Percentiles rank a stretch among this genome's conserved stretches.
phyloP scores from a whole-genome alignment of 2,329 filamentous ascomycete genomes.

The Aspergillus ruber region DNA sequence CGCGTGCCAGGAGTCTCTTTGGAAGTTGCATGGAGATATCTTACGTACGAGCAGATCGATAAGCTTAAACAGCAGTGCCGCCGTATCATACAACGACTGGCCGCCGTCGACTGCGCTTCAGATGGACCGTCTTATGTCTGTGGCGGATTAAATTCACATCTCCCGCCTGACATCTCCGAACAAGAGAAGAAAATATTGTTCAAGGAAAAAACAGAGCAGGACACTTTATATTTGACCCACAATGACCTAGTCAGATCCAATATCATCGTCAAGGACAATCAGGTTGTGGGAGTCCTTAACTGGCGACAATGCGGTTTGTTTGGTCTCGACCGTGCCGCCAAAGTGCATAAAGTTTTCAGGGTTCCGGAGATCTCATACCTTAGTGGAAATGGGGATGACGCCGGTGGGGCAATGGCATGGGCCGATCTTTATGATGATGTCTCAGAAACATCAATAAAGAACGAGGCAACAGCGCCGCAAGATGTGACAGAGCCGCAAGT shows the following conservation, averaged over 20 bases:
- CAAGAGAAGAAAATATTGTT: conserved; percentile 30
- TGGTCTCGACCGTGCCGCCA: conserved; percentile 26
- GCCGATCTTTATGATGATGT: conserved; percentile 29
- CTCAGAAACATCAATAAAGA: conserved; percentile 11
- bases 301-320: conserved; percentile 38
- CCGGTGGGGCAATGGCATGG: conserved; percentile 22
- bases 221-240: conserved; percentile 28
- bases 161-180: conserved; percentile 15
- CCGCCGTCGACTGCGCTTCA: conserved; percentile 17
- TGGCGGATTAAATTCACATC: conserved; percentile 25
- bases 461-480: conserved; percentile 7
- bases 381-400: conserved; percentile 5
- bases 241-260: conserved; percentile 33
- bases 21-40: conserved; percentile 33
- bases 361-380: conserved; percentile 14
- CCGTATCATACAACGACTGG: conserved; percentile 25
- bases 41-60: conserved; percentile 26
- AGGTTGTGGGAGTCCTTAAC: conserved; percentile 32
- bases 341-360: conserved; percentile 28
- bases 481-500: conserved; percentile 20
- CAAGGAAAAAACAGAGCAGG: conserved; percentile 15
- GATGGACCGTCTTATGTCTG: conserved; percentile 30
- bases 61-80: conserved; percentile 32
- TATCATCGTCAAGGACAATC: conserved; percentile 31
- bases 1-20: conserved; percentile 35